Conservation (phyloP, 768 basidiomycete genomes). For the Termitomyces sp. region DNA sequence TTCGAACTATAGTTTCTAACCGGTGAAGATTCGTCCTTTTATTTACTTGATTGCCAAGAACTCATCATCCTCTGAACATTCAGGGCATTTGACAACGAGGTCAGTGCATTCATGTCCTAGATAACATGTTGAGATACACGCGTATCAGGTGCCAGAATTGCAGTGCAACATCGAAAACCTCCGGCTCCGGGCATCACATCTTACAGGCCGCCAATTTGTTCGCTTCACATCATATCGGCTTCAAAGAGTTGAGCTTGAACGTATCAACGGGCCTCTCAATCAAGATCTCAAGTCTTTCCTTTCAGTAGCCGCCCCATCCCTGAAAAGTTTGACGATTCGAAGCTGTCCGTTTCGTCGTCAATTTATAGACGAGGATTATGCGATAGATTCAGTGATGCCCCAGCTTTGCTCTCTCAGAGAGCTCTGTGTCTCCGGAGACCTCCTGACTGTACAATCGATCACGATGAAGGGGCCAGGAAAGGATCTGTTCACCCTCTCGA, state of each 20-base stretch:
- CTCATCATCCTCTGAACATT: neutral
- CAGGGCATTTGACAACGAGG: conserved; percentile 3
- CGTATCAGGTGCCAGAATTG: neutral
- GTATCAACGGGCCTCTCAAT: conserved; percentile 1
- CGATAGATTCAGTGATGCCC: neutral
- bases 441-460: neutral
- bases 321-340: neutral
- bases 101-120: neutral
- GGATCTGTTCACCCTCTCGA: neutral
- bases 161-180: neutral
- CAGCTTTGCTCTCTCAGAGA: conserved; percentile 4
- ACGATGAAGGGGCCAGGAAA: neutral
- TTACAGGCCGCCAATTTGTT: conserved; percentile 4
- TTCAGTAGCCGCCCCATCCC: neutral
- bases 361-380: neutral
- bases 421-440: neutral
- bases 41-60: neutral
- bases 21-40: neutral
- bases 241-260: neutral
- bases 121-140: neutral
- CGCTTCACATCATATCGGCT: conserved; percentile 1
- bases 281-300: conserved; percentile 2
- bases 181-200: neutral
- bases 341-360: neutral
- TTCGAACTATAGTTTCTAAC: conserved; percentile 1